These are phyloP conservation scores for Ascobolus immersus DNA, from an alignment of 495 filamentous ascomycete species.

Conservation along the genomic window DNA sequence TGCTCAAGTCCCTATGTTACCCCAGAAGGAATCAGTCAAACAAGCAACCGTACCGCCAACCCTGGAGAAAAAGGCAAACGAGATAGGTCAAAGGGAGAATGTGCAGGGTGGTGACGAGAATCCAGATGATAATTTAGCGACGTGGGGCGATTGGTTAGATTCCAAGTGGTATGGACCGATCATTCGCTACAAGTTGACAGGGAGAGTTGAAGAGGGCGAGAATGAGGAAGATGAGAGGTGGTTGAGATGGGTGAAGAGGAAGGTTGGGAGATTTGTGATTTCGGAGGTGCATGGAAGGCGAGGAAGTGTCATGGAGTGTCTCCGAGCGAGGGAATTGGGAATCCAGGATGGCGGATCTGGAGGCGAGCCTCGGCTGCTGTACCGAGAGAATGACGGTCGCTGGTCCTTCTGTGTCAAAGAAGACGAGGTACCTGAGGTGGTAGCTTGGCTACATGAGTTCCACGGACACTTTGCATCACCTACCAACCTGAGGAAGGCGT, in stretches of 20 bases:
- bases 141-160: not conserved
- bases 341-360: not conserved
- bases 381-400: not conserved
- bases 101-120: no score
- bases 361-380: not conserved
- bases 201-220: no score
- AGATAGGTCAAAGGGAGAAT: no score
- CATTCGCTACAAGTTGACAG: constrained; percentile 1
- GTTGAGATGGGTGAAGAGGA: no score
- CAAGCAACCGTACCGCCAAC: no score
- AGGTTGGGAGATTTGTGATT: no score
- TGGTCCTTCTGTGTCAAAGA: not conserved
- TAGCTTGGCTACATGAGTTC: not conserved
- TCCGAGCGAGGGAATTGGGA: not conserved
- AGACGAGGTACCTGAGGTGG: not conserved
- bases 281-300: no score
- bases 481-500: not conserved
- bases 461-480: constrained; percentile 1
- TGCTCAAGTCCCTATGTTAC: no score
- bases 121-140: no score
- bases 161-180: constrained; percentile 4
- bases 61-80: no score
- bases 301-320: not conserved
- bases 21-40: no score
- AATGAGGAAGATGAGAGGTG: no score